Evolutionary conservation across 1,284 basidiomycete species (phyloP), one percentile per base, ranked within the genome.

Genomic region (Rhodotorula sp.): DNA sequence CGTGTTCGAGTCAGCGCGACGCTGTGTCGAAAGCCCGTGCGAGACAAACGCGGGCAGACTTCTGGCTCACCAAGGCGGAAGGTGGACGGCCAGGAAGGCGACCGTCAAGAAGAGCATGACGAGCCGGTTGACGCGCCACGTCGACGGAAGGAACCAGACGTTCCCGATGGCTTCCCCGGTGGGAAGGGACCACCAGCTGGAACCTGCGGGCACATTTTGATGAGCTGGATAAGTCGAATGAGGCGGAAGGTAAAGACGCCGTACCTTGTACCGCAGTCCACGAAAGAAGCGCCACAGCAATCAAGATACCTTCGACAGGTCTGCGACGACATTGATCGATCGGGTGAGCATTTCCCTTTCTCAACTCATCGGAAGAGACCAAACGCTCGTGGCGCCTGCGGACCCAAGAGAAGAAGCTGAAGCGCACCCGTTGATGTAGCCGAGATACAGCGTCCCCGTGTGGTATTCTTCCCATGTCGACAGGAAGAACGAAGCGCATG

Each of bases 391-490:
- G 34, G 34, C 34, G 34, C 34, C 34, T 2, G 34, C 2, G 34
- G 34, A 3, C 34, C 34, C 14, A 23, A n/a, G 23, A 63, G 49
- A 5, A 19, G 8, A 34, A 96, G 52, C 89, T 87, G 21, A 19
- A 3, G 34, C 64, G 8, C 45, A 66, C 64, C 72, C 72, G 52
- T 71, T 74, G 21, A 74, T 52, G 61, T 46, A 68, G n/a, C 92
- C 92, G 23, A 97, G 88, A 82, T 89, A 97, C 10, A 97, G 84
- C 73, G 90, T 89, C 17, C 90, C 91, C 2, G 96, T 99, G 81
- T 99, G 91, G 79, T 91, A 96, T 82, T 98, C 96, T 80, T 98
- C 96, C 96, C 96, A 97, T 9, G 94, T 97, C 1, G 92, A 97
- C 88, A 1, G 53, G 5, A 27, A 50, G 34, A 21, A 50, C 16